phyloP scores from a whole-genome alignment of 2,329 filamentous ascomycete genomes.

The Colletotrichum liriopes region DNA sequence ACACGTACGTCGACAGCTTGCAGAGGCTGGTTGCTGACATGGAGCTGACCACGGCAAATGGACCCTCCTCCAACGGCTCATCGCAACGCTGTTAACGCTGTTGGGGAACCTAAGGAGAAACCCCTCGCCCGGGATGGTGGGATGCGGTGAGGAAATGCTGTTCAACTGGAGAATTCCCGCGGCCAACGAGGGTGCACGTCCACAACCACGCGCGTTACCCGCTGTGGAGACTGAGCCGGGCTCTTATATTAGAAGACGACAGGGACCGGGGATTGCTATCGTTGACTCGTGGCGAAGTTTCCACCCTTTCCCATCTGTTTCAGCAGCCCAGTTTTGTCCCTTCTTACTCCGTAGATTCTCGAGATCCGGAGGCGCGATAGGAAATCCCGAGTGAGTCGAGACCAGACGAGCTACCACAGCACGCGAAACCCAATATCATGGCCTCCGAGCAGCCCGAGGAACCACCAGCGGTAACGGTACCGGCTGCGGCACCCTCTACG shows the following conservation, averaged over 20 bases:
- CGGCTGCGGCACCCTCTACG: not conserved
- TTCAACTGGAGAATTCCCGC: not conserved
- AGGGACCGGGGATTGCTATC: constrained; percentile 30
- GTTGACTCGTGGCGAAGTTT: constrained; percentile 27
- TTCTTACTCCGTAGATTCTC: not conserved
- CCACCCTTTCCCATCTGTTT: constrained; percentile 3
- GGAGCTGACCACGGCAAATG: constrained; percentile 16
- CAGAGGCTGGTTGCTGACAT: not conserved
- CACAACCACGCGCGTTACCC: constrained; percentile 28
- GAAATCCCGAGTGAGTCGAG: not conserved
- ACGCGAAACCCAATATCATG: constrained; percentile 2
- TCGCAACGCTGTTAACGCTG: not conserved
- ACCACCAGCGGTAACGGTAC: not conserved
- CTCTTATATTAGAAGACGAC: constrained; percentile 1
- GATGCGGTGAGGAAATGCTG: constrained; percentile 28
- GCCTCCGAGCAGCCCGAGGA: constrained; percentile 23
- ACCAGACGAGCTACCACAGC: not conserved
- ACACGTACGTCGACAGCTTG: constrained; percentile 1
- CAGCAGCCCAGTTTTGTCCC: not conserved
- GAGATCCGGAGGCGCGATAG: not conserved
- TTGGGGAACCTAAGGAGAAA: not conserved
- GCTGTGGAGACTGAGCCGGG: constrained; percentile 21
- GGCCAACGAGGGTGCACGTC: not conserved
- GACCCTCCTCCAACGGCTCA: not conserved
- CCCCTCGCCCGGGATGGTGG: constrained; percentile 15